phyloP scores from a whole-genome alignment of 1,139 yeast genomes.

The Geotrichum klebahnii region DNA sequence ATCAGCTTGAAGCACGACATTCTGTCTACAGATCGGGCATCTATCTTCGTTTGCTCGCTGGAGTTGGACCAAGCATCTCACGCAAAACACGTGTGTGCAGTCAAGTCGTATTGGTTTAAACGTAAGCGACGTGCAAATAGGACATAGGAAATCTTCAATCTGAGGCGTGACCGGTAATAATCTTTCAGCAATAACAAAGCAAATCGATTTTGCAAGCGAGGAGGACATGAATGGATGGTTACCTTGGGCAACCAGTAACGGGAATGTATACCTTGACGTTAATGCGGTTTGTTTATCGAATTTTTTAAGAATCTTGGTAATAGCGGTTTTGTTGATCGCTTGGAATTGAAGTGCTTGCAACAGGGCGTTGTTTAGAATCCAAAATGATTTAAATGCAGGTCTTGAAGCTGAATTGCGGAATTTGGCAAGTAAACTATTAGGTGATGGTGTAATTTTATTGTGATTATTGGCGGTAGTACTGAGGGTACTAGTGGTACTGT shows the following conservation, averaged over 20 bases:
- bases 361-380: constrained; percentile 52
- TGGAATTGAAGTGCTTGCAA: constrained; percentile 60
- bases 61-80: constrained; percentile 63
- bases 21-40: constrained; percentile 65
- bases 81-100: constrained; percentile 68
- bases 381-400: constrained; percentile 49
- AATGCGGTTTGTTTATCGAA: constrained; percentile 69
- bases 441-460: constrained; percentile 8
- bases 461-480: neutral
- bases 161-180: constrained; percentile 61
- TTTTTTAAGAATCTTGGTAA: constrained; percentile 64
- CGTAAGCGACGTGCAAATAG: constrained; percentile 65
- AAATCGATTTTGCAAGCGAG: constrained; percentile 54
- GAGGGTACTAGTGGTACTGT: neutral
- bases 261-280: constrained; percentile 39
- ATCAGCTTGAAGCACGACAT: constrained; percentile 56
- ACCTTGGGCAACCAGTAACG: constrained; percentile 33
- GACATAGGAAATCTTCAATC: constrained; percentile 69
- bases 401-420: constrained; percentile 52
- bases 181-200: constrained; percentile 53
- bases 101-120: constrained; percentile 62
- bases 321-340: constrained; percentile 58
- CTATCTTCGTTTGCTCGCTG: constrained; percentile 54
- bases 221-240: constrained; percentile 48
- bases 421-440: constrained; percentile 36